phyloP scores from a whole-genome alignment of 1,284 basidiomycete species.

The Macrocystidia cucumis region DNA sequence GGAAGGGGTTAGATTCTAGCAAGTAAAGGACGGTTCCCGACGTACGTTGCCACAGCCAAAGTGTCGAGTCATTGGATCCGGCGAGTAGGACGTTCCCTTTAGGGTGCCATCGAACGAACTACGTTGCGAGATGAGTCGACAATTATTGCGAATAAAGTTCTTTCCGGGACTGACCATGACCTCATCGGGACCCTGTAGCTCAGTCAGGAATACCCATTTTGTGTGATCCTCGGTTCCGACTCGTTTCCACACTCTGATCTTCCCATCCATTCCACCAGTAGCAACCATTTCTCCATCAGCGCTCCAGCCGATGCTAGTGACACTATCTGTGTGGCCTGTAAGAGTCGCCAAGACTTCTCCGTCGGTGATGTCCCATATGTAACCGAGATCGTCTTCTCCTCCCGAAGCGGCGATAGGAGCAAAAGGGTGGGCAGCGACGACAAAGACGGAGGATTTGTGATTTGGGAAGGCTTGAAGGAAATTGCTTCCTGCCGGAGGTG shows the following conservation, averaged over 20 bases:
- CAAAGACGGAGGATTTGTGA: slow-evolving; percentile 78
- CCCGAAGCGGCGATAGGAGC: slow-evolving; percentile 85
- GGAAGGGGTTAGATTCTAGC: slow-evolving; percentile 8
- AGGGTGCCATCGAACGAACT: slow-evolving; percentile 93
- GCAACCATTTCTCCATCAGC: slow-evolving; percentile 87
- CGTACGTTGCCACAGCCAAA: slow-evolving; percentile 98
- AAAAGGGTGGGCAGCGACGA: slow-evolving; percentile 80
- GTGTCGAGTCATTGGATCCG: slow-evolving; percentile 88
- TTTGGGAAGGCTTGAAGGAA: slow-evolving; percentile 59
- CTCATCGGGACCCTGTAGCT: slow-evolving; percentile 92
- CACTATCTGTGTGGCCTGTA: slow-evolving; percentile 90
- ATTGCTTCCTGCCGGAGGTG: slow-evolving; percentile 46
- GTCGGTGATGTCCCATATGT: slow-evolving; percentile 86
- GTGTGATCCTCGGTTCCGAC: slow-evolving; percentile 68
- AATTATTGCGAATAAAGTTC: neutral
- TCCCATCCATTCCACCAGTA: slow-evolving; percentile 97
- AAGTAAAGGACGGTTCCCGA: slow-evolving; percentile 5
- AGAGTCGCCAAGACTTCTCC: slow-evolving; percentile 80
- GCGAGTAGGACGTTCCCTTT: slow-evolving; percentile 86
- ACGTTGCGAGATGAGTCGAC: neutral
- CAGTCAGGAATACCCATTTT: slow-evolving; percentile 89
- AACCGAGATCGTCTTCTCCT: slow-evolving; percentile 93
- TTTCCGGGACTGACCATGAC: slow-evolving; percentile 69
- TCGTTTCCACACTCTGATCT: slow-evolving; percentile 85
- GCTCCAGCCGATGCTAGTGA: slow-evolving; percentile 78